A percentile compares a stretch with the other conserved stretches of the same genome.
Conservation (phyloP, 148 eudicot genomes). For the Nepenthes mirabilis region DNA sequence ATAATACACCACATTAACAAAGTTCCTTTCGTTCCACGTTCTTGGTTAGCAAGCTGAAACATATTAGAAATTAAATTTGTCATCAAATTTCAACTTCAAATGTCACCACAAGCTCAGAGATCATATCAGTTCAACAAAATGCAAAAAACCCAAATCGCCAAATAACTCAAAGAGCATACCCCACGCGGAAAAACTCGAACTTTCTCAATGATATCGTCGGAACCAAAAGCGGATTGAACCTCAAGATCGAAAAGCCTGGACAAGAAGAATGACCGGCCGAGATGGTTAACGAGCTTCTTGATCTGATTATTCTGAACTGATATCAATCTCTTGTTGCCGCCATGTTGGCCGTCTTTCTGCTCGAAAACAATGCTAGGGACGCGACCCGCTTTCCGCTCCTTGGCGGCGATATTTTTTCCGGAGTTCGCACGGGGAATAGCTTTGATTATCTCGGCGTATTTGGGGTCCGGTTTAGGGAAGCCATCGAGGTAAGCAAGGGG, state of each 20-base stretch:
- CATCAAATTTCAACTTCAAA: too few relatives aligned
- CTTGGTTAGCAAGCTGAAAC: too few relatives aligned
- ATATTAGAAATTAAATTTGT: too few relatives aligned
- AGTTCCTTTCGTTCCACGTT: too few relatives aligned
- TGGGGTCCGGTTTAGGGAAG: conserved; percentile 64
- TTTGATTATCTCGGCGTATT: conserved; percentile 44
- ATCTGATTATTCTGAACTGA: conserved; percentile 72
- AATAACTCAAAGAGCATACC: conserved; percentile 20
- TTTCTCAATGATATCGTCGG: conserved; percentile 46
- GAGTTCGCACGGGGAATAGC: conserved; percentile 52
- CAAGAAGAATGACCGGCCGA: conserved; percentile 47
- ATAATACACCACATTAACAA: too few relatives aligned
- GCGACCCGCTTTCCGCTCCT: conserved; percentile 57
- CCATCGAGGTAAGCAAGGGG: conserved; percentile 43
- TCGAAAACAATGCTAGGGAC: conserved; percentile 82
- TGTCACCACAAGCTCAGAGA: too few relatives aligned
- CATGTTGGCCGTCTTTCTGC: conserved; percentile 83
- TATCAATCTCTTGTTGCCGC: conserved; percentile 81
- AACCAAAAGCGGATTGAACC: conserved; percentile 36
- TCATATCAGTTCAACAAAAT: background rate
- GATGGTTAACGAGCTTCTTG: conserved; percentile 59
- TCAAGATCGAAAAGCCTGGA: conserved; percentile 71
- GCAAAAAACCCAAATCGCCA: background rate
- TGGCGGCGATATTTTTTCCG: conserved; percentile 49
- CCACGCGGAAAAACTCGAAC: conserved; percentile 65